A percentile compares a stretch with the other conserved stretches of the same genome.
Evolutionary conservation across 2,329 filamentous ascomycete genomes (phyloP).

Genomic region (Clarireedia monteithiana): DNA sequence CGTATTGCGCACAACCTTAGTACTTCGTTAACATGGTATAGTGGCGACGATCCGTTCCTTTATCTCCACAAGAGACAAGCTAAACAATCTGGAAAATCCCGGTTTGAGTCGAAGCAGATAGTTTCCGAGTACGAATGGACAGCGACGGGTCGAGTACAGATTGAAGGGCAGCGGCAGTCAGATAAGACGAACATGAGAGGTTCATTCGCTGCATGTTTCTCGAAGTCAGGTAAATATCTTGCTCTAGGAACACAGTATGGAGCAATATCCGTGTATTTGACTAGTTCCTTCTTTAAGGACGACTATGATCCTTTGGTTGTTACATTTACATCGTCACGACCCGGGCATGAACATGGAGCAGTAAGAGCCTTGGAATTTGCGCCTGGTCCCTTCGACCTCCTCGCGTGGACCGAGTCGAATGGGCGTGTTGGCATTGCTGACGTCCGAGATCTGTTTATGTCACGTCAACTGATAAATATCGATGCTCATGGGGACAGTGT

Average conservation of each 20-base stretch:
- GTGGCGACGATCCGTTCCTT: conserved; percentile 65
- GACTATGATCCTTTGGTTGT: conserved; percentile 58
- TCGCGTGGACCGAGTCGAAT: conserved; percentile 91
- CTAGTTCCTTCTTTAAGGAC: conserved; percentile 37
- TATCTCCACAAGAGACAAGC: conserved; percentile 64
- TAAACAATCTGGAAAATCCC: conserved; percentile 15
- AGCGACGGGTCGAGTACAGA: conserved; percentile 42
- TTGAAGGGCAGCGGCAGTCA: conserved; percentile 49
- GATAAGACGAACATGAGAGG: conserved; percentile 51
- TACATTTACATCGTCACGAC: conserved; percentile 70
- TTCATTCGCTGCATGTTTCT: conserved; percentile 75
- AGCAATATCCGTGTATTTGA: conserved; percentile 68
- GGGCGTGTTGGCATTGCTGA: conserved; percentile 69
- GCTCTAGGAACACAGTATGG: conserved; percentile 77
- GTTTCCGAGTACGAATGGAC: conserved; percentile 41
- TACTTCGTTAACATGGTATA: neutral
- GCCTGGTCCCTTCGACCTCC: conserved; percentile 78
- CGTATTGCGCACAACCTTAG: neutral
- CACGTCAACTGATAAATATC: conserved; percentile 61
- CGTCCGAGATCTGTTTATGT: conserved; percentile 56
- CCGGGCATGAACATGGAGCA: conserved; percentile 49
- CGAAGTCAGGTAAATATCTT: conserved; percentile 59
- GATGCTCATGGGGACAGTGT: conserved; percentile 48
- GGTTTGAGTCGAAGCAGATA: conserved; percentile 19
- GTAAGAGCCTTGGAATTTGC: conserved; percentile 89